These are phyloP conservation scores for Sclerotinia glacialis DNA, from an alignment of 2,329 filamentous ascomycete genomes.

Conservation along the genomic window DNA sequence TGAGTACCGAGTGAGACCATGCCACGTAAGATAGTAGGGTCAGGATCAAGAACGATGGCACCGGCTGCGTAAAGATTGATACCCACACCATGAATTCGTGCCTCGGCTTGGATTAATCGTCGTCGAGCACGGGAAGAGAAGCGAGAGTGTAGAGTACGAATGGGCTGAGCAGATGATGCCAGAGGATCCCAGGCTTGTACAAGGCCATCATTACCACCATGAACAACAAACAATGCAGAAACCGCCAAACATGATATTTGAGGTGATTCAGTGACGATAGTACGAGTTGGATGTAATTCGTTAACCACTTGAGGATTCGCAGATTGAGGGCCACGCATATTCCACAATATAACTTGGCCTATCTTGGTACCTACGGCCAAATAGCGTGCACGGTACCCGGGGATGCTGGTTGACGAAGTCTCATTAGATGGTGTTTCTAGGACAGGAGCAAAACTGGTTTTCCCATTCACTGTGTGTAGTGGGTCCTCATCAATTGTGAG, in stretches of 20 bases:
- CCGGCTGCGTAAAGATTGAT: slow-evolving; percentile 79
- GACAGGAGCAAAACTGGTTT: slow-evolving; percentile 34
- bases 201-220: slow-evolving; percentile 90
- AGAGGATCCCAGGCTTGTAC: slow-evolving; percentile 98
- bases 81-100: slow-evolving; percentile 64
- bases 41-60: slow-evolving; percentile 81
- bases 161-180: slow-evolving; percentile 71
- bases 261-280: slow-evolving; percentile 87
- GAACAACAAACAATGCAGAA: slow-evolving; percentile 82
- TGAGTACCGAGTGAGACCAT: slow-evolving; percentile 84
- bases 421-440: slow-evolving; percentile 33
- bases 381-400: slow-evolving; percentile 79
- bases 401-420: slow-evolving; percentile 58
- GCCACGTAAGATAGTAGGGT: slow-evolving; percentile 80
- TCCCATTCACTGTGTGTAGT: slow-evolving; percentile 56
- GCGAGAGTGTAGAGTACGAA: slow-evolving; percentile 82
- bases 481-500: slow-evolving; percentile 77
- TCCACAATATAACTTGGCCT: slow-evolving; percentile 80
- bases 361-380: slow-evolving; percentile 76
- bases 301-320: slow-evolving; percentile 54
- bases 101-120: slow-evolving; percentile 64
- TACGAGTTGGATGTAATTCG: slow-evolving; percentile 66
- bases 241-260: slow-evolving; percentile 79
- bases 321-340: slow-evolving; percentile 66
- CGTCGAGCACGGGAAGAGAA: slow-evolving; percentile 81